phyloP scores from a whole-genome alignment of 495 filamentous ascomycete species.

The Penicillium goetzii region DNA sequence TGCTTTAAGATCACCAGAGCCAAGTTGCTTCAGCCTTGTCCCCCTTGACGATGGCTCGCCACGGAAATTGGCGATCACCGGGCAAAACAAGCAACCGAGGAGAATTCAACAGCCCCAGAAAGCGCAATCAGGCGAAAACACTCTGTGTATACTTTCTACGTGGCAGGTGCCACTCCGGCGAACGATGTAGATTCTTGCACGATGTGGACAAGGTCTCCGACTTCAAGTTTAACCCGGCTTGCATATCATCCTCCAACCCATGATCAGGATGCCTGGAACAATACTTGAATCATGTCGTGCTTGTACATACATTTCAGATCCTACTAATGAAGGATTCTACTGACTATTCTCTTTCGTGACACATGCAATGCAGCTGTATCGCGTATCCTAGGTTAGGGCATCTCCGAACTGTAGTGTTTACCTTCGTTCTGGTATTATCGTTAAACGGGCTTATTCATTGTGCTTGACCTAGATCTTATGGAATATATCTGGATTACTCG shows the following conservation, averaged over 20 bases:
- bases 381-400: too few relatives aligned
- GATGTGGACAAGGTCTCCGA: conserved; percentile 10
- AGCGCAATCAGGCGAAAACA: conserved; percentile 7
- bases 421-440: too few relatives aligned
- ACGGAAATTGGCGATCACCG: conserved; percentile 18
- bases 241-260: conserved; percentile 6
- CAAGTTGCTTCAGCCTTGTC: conserved; percentile 8
- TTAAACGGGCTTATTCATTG: too few relatives aligned
- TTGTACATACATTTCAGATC: too few relatives aligned
- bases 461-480: too few relatives aligned
- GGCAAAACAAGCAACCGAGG: conserved; percentile 13
- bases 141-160: conserved; percentile 16
- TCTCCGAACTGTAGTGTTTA: too few relatives aligned
- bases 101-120: conserved; percentile 15
- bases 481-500: too few relatives aligned
- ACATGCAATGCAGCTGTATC: too few relatives aligned
- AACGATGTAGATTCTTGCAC: conserved; percentile 20
- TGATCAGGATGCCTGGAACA: conserved; percentile 15
- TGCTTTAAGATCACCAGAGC: conserved; percentile 8
- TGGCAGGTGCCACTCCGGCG: conserved; percentile 18
- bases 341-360: too few relatives aligned
- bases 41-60: conserved; percentile 8
- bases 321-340: too few relatives aligned
- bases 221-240: neutral
- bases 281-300: too few relatives aligned